Evolutionary conservation across 192 early-diverging fungal genomes (phyloP).

Genomic region (Linnemannia zychae): DNA sequence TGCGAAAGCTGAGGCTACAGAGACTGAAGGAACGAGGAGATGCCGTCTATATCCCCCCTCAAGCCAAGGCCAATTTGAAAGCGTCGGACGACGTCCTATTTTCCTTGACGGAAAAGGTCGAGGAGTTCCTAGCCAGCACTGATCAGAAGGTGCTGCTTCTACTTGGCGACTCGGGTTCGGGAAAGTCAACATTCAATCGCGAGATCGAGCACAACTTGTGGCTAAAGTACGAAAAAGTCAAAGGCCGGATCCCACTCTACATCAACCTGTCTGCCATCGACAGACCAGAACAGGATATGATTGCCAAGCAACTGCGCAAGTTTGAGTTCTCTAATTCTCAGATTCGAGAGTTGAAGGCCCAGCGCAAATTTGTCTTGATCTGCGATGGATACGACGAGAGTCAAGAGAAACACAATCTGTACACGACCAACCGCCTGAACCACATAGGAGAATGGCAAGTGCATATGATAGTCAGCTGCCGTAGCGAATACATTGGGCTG

Average conservation of each 20-base stretch:
- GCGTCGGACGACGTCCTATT: background rate
- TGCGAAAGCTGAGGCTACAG: slow-evolving; percentile 15
- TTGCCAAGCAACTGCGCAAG: slow-evolving; percentile 25
- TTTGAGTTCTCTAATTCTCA: slow-evolving; percentile 13
- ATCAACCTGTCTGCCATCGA: slow-evolving; percentile 32
- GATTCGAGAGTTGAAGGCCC: slow-evolving; percentile 29
- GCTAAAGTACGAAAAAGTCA: slow-evolving; percentile 13
- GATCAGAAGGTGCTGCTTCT: slow-evolving; percentile 24
- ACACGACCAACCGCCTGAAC: slow-evolving; percentile 24
- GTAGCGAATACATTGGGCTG: slow-evolving; percentile 30
- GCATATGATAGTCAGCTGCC: slow-evolving; percentile 35
- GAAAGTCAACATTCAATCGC: slow-evolving; percentile 28
- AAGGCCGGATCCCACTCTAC: slow-evolving; percentile 15
- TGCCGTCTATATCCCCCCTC: slow-evolving; percentile 8
- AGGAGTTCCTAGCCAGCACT: slow-evolving; percentile 8
- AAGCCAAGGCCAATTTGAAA: slow-evolving; percentile 6
- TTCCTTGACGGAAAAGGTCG: slow-evolving; percentile 16
- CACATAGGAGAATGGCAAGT: slow-evolving; percentile 21
- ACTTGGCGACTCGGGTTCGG: slow-evolving; percentile 28
- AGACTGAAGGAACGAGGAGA: slow-evolving; percentile 15
- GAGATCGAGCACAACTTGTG: slow-evolving; percentile 21
- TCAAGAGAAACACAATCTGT: slow-evolving; percentile 30
- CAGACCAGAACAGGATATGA: slow-evolving; percentile 27
- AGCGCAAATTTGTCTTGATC: slow-evolving; percentile 28
- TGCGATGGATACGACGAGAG: slow-evolving; percentile 39